Conservation (phyloP, 345 rosid genomes). For the Chamaenerion angustifolium region DNA sequence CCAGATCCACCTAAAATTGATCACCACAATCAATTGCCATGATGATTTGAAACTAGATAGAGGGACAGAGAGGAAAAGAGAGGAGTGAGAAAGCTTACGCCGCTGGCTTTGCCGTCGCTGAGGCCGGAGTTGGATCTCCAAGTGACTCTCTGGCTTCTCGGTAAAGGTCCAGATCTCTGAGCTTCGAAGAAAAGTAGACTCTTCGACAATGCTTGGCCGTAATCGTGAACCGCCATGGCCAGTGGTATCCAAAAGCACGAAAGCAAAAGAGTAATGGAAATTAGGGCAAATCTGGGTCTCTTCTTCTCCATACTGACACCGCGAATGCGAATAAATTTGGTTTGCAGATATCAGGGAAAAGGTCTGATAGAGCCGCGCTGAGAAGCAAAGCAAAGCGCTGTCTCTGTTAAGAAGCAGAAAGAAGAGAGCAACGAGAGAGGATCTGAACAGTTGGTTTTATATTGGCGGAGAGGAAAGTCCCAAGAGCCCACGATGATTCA, state of each 20-base stretch:
- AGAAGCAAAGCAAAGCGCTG: not conserved
- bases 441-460: conserved; percentile 1
- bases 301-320: conserved; percentile 18
- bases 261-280: conserved; percentile 27
- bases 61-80: conserved; percentile 1
- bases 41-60: not conserved
- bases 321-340: conserved; percentile 23
- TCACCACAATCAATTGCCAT: not conserved
- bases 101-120: conserved; percentile 82
- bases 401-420: conserved; percentile 4
- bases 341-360: conserved; percentile 24
- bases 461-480: conserved; percentile 46
- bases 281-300: conserved; percentile 5
- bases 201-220: conserved; percentile 82
- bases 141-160: conserved; percentile 71
- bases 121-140: conserved; percentile 96
- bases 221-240: conserved; percentile 75
- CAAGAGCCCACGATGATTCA: conserved; percentile 17
- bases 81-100: conserved; percentile 32
- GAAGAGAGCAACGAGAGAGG: conserved; percentile 13
- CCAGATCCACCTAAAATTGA: conserved; percentile 60
- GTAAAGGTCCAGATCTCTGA: conserved; percentile 92
- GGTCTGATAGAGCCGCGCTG: conserved; percentile 20
- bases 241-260: conserved; percentile 44
- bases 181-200: conserved; percentile 97